A percentile compares a stretch with the other conserved stretches of the same genome.
phyloP scores from a whole-genome alignment of 2,329 filamentous ascomycete genomes.

The Exophiala oligosperma region DNA sequence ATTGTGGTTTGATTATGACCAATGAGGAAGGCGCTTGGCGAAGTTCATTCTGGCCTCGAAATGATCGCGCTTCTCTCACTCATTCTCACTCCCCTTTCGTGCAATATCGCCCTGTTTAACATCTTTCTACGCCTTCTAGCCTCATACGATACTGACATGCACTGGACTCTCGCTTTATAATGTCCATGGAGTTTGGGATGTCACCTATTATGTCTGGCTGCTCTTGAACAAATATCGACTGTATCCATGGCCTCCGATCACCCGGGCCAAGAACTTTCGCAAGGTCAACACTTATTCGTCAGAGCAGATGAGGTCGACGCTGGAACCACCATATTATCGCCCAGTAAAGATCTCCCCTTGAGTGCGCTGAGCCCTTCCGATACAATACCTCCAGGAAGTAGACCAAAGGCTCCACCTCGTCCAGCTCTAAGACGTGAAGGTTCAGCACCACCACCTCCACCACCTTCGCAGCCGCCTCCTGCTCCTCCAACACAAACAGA shows the following conservation, averaged over 20 bases:
- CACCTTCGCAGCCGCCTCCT: slow-evolving; percentile 47
- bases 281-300: slow-evolving; percentile 35
- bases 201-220: no score
- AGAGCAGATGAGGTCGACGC: slow-evolving; percentile 52
- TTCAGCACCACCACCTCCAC: slow-evolving; percentile 42
- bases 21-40: slow-evolving; percentile 1
- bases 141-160: no score
- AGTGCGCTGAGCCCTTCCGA: slow-evolving; percentile 21
- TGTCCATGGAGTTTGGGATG: no score
- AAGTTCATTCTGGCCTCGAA: neutral
- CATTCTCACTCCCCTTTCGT: neutral
- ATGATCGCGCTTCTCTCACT: neutral
- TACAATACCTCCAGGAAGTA: slow-evolving; percentile 4
- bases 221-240: no score
- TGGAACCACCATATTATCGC: slow-evolving; percentile 47
- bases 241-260: slow-evolving; percentile 10
- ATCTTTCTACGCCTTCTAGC: no score
- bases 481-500: slow-evolving; percentile 38
- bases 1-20: neutral
- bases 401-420: slow-evolving; percentile 22
- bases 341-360: slow-evolving; percentile 21
- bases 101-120: no score
- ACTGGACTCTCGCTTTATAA: no score
- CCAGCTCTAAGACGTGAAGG: slow-evolving; percentile 33
- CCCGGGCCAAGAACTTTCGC: slow-evolving; percentile 4